A percentile compares a stretch with the other conserved stretches of the same genome.
Evolutionary conservation across 179 eudicot species (phyloP).

Genomic region (Gypsophila paniculata): DNA sequence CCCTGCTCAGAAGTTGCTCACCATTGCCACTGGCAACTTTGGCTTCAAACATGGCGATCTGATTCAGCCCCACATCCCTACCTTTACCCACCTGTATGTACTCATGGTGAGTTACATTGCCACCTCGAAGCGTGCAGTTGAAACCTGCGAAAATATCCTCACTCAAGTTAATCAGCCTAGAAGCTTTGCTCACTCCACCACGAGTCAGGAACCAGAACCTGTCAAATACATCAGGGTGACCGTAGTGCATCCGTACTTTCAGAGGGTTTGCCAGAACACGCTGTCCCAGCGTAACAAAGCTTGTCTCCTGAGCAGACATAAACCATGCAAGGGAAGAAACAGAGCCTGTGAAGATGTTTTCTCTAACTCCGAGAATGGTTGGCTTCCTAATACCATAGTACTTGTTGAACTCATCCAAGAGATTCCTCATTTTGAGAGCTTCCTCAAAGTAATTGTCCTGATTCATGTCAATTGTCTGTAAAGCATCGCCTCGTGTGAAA

Average conservation of each 20-base stretch:
- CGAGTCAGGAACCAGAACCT: slow-evolving; percentile 85
- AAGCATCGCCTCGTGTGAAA: slow-evolving; percentile 91
- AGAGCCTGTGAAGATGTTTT: slow-evolving; percentile 85
- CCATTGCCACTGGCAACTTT: slow-evolving; percentile 97
- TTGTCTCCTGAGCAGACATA: slow-evolving; percentile 94
- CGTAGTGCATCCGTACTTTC: slow-evolving; percentile 97
- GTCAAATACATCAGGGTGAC: slow-evolving; percentile 95
- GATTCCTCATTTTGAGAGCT: slow-evolving; percentile 89
- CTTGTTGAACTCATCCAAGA: slow-evolving; percentile 73
- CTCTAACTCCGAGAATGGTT: slow-evolving; percentile 87
- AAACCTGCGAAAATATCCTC: slow-evolving; percentile 96
- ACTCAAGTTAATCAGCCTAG: slow-evolving; percentile 82
- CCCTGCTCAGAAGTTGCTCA: slow-evolving; percentile 89
- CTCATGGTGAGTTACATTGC: slow-evolving; percentile 93
- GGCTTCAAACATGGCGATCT: slow-evolving; percentile 95
- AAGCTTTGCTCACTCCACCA: slow-evolving; percentile 95
- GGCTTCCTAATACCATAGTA: slow-evolving; percentile 72
- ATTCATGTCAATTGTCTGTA: slow-evolving; percentile 97
- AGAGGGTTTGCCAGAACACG: slow-evolving; percentile 92
- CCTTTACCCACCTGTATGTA: slow-evolving; percentile 97
- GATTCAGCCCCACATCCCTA: slow-evolving; percentile 93
- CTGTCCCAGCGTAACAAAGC: slow-evolving; percentile 91
- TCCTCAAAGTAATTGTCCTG: slow-evolving; percentile 90
- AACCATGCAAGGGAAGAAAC: slow-evolving; percentile 98
- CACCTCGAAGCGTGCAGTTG: slow-evolving; percentile 88